Percentiles rank a stretch among this genome's conserved stretches.
Conservation (phyloP, 2,329 filamentous ascomycete species). For the Pseudogymnoascus sp. region DNA sequence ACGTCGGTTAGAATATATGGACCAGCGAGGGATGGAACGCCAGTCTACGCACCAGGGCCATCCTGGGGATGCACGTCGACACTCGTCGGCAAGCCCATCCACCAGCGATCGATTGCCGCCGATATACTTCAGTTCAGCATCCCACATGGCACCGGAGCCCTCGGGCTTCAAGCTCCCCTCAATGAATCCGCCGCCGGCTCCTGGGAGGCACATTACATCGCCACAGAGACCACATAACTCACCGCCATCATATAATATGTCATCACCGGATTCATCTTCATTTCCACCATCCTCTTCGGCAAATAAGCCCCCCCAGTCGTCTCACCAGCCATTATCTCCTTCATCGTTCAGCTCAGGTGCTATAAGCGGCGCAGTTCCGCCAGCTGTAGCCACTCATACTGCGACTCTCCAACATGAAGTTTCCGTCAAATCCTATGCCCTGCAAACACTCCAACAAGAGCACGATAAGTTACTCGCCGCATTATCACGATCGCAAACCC, state of each 20-base stretch:
- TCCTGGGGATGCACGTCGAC: conserved; percentile 12
- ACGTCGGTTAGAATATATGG: neutral
- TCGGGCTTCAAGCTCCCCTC: conserved; percentile 16
- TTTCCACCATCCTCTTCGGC: conserved; percentile 19
- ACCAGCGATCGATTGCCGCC: conserved; percentile 18
- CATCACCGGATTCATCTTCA: conserved; percentile 17
- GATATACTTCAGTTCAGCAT: conserved; percentile 18
- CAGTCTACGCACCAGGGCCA: neutral
- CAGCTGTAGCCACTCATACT: conserved; percentile 19
- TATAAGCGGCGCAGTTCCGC: conserved; percentile 22
- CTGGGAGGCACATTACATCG: conserved; percentile 25
- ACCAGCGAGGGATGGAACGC: neutral
- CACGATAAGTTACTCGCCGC: conserved; percentile 45
- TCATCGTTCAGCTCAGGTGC: conserved; percentile 12
- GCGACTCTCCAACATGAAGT: conserved; percentile 43
- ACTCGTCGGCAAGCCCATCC: conserved; percentile 14
- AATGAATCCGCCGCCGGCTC: conserved; percentile 27
- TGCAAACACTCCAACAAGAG: conserved; percentile 46
- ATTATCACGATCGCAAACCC: conserved; percentile 41
- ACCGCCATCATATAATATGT: conserved; percentile 24
- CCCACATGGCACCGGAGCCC: conserved; percentile 12
- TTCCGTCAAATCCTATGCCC: conserved; percentile 43
- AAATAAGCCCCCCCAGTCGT: neutral
- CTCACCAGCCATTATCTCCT: conserved; percentile 20
- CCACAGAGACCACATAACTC: conserved; percentile 25